These are phyloP conservation scores for Jacaranda copaia DNA, from an alignment of 257 asterid genomes.

Conservation along the genomic window DNA sequence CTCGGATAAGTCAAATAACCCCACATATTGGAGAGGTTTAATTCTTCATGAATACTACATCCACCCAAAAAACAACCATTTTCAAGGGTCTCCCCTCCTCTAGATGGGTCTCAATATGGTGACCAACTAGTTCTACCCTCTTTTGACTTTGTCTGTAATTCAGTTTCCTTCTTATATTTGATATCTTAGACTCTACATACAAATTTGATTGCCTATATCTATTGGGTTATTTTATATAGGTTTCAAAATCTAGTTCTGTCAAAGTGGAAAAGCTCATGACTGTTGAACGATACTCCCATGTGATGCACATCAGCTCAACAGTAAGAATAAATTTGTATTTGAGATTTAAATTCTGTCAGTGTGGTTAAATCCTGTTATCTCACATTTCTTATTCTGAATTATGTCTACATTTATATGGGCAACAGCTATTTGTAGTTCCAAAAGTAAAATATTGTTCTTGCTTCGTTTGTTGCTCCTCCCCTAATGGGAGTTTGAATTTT, in stretches of 20 bases:
- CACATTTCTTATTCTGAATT: background rate
- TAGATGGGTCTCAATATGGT: background rate
- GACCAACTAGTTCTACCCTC: background rate
- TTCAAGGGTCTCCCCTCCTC: background rate
- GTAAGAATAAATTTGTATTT: constrained; percentile 52
- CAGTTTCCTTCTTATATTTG: background rate
- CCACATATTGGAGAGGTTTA: background rate
- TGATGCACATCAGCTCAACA: constrained; percentile 96
- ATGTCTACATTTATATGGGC: background rate
- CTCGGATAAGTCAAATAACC: background rate
- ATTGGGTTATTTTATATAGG: constrained; percentile 56
- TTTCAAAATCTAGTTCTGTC: constrained; percentile 83
- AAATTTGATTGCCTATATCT: constrained; percentile 5
- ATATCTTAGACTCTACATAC: background rate
- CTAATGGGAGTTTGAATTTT: background rate
- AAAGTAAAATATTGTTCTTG: background rate
- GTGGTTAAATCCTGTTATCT: background rate
- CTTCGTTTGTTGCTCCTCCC: background rate
- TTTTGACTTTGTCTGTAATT: background rate
- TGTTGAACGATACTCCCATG: constrained; percentile 87
- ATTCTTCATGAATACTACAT: background rate
- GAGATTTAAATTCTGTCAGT: too few relatives aligned
- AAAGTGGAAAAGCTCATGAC: constrained; percentile 84
- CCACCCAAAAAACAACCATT: background rate
- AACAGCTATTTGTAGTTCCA: background rate